These are phyloP conservation scores for Dipodascus albidus DNA, from an alignment of 805 yeast species.

Conservation along the genomic window DNA sequence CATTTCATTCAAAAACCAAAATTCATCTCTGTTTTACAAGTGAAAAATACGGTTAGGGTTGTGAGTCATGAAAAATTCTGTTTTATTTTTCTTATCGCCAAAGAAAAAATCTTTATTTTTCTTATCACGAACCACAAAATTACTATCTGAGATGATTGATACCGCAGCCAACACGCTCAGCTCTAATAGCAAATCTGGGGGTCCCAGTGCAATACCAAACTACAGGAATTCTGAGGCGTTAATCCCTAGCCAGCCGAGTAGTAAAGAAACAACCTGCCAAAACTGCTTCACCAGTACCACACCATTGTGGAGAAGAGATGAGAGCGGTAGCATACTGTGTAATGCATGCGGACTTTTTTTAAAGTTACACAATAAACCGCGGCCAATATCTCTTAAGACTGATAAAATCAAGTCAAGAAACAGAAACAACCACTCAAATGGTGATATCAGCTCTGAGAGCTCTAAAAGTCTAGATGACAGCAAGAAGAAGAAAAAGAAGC, in stretches of 20 bases:
- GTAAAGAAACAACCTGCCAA: conserved; percentile 47
- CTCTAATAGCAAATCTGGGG: too few species aligned
- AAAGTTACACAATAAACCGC: conserved; percentile 82
- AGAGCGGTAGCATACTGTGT: conserved; percentile 82
- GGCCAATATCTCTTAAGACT: conserved; percentile 85
- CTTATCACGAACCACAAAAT: not conserved
- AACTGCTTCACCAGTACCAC: conserved; percentile 90
- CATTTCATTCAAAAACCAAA: too few species aligned
- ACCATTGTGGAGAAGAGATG: conserved; percentile 93
- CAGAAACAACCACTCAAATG: conserved; percentile 32
- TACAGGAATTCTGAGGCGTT: too few species aligned
- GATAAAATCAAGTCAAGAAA: conserved; percentile 89
- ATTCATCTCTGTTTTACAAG: too few species aligned
- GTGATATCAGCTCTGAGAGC: not conserved
- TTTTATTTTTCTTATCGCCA: not conserved
- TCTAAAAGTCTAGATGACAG: not conserved
- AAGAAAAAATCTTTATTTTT: not conserved
- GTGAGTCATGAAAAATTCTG: not conserved
- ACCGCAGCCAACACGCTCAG: not conserved
- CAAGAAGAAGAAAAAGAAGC: conserved; percentile 2
- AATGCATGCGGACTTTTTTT: conserved; percentile 89
- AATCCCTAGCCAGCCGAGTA: not conserved
- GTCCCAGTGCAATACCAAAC: too few species aligned
- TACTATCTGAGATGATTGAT: not conserved
- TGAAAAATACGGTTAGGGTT: not conserved